Conservation (phyloP, 805 yeast species). For the Kregervanrija fluxuum region DNA sequence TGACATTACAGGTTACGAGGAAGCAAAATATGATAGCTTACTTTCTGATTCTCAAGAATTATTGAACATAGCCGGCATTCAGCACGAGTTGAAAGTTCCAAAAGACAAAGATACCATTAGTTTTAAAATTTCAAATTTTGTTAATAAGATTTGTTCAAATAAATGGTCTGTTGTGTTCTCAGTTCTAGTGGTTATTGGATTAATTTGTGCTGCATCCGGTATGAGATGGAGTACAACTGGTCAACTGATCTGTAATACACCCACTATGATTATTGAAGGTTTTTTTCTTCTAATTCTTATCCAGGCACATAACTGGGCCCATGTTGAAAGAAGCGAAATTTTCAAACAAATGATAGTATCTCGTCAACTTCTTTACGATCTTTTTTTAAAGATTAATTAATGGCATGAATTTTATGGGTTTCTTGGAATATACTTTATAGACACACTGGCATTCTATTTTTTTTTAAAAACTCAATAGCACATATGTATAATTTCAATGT, state of each 20-base stretch:
- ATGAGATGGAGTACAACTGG: slow-evolving; percentile 32
- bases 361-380: slow-evolving; percentile 8
- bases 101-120: slow-evolving; percentile 4
- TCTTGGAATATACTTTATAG: too few species aligned
- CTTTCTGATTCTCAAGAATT: slow-evolving; percentile 26
- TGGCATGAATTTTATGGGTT: too few species aligned
- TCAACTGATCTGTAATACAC: slow-evolving; percentile 32
- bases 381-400: background rate
- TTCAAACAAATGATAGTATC: slow-evolving; percentile 9
- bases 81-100: slow-evolving; percentile 9
- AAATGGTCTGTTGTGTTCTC: slow-evolving; percentile 25
- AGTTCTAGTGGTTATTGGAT: slow-evolving; percentile 21
- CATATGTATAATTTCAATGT: too few species aligned
- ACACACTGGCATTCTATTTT: too few species aligned
- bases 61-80: slow-evolving; percentile 21
- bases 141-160: slow-evolving; percentile 25
- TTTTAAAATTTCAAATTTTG: slow-evolving; percentile 10
- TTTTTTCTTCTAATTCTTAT: slow-evolving; percentile 30
- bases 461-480: too few species aligned
- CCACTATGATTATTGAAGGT: slow-evolving; percentile 36
- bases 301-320: slow-evolving; percentile 28
- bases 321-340: slow-evolving; percentile 6
- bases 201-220: slow-evolving; percentile 27
- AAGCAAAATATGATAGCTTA: slow-evolving; percentile 18
- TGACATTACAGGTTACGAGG: slow-evolving; percentile 16